Evolutionary conservation across 805 yeast genomes (phyloP).

Genomic region (Lipomyces chichibuensis): DNA sequence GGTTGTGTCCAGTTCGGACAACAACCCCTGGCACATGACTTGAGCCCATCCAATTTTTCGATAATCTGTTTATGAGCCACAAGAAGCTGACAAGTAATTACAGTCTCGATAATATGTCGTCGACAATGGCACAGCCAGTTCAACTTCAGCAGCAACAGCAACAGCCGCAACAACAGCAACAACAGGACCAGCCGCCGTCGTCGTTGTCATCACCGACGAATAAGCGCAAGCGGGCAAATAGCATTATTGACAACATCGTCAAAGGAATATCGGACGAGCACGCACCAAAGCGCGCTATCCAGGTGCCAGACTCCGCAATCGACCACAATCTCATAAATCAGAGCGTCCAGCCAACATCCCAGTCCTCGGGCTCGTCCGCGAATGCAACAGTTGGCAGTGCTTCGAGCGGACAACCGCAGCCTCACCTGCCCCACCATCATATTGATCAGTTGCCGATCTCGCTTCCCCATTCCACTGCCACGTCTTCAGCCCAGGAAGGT

Average conservation of each 20-base stretch:
- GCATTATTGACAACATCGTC: slow-evolving; percentile 14
- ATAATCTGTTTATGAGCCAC: not conserved
- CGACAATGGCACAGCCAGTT: slow-evolving; percentile 10
- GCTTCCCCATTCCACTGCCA: not conserved
- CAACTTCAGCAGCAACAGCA: not conserved
- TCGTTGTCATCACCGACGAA: slow-evolving; percentile 4
- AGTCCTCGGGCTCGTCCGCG: slow-evolving; percentile 1
- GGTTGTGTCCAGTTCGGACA: not conserved
- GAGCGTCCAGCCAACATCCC: slow-evolving; percentile 13
- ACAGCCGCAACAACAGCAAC: no score
- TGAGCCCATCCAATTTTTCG: not conserved
- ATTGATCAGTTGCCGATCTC: slow-evolving; percentile 2
- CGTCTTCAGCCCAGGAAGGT: slow-evolving; percentile 7
- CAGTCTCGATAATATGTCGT: slow-evolving; percentile 3
- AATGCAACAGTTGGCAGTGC: slow-evolving; percentile 10
- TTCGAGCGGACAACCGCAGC: slow-evolving; percentile 26
- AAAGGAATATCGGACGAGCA: slow-evolving; percentile 14
- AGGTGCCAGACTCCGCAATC: slow-evolving; percentile 15
- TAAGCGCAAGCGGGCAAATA: slow-evolving; percentile 24
- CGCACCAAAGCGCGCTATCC: not conserved
- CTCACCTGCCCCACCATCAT: slow-evolving; percentile 22
- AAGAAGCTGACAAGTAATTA: not conserved
- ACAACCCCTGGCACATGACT: slow-evolving; percentile 32
- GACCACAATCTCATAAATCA: slow-evolving; percentile 25
- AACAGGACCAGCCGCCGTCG: slow-evolving; percentile 11